Evolutionary conservation across 805 yeast genomes (phyloP), one percentile per base, ranked within the genome.

Genomic region (Myxozyma monticola): DNA sequence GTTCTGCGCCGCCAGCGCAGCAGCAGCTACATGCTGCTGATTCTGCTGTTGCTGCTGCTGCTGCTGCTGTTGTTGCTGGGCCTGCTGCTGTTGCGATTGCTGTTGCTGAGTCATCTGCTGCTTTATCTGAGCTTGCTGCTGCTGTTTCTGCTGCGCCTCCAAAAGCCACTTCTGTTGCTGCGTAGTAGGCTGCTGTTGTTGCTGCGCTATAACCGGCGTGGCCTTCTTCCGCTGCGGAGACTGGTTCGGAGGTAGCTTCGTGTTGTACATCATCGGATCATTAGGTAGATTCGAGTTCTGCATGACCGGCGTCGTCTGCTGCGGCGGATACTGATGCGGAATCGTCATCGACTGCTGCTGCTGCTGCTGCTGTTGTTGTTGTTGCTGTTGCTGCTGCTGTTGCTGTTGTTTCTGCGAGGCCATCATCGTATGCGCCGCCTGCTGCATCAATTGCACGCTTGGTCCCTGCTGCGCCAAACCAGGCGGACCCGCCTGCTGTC

Each of bases 331-430:
- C 31, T 53, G 57, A 25, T 45, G 55, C 4, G 51, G 48, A 2
- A 53, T 49, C 15, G 44, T 45, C 51, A 48, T 40, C 18, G 45
- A 37, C 15, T 43, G 42, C 28, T 40, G 50, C 30, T 51, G 56
- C 17, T 28, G 31, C 39, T 15, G 35, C 14, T 36, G 47, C 36
- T 47, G 50, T 24, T 37, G 42, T 18, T 46, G 40, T 18, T 33
- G 37, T 9, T 42, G 41, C 20, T 39, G 52, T 29, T 45, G 52
- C 15, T 22, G 31, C 34, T 30, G 42, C 20, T 38, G 45, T 21
- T 43, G 49, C 42, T 30, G 48, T 17, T 34, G 54, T 31, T 51
- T 51, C 17, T 37, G 41, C 24, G 45, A 30, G 4, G 33, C 5
- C 31, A 28, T 28, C 9, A 10, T 28, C 31, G 14, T 10, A 10